Evolutionary conservation across 1,139 yeast species (phyloP), one percentile per base, ranked within the genome.

Genomic region (Kazachstania sp.): DNA sequence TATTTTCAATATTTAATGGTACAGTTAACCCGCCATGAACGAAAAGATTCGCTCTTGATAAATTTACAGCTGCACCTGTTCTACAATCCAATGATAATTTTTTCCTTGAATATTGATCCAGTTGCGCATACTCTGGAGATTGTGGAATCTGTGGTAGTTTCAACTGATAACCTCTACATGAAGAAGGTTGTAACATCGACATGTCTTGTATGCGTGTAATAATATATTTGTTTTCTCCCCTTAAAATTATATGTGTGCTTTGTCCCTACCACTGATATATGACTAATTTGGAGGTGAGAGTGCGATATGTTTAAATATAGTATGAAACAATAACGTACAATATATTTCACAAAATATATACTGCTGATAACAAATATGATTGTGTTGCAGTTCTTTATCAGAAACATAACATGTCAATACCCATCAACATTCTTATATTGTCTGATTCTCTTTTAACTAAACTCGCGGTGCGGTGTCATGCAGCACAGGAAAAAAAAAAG

Each of bases 11-110:
- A 43, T 76, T 78, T 32, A 81, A 57, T 1, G 83, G 85, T n/a
- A 78, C 65, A 0, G 82, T 76, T 19, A 80, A 64, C 1, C 92
- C 92, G 8, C 90, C 90, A 58, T 72, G 77, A 0, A 78, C 78
- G 45, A 79, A 74, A 2, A 83, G 70, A 48, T 81, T 70, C n/a
- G 88, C 81, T 53, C 80, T 75, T 45, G 74, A 71, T 19, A 81
- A 69, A 2, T 75, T 68, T 1, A 81, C 69, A 1, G 86, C 79
- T 1, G 86, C 77, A 9, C 92, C 92, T 0, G 86, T 80, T 52
- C 90, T 70, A 37, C 75, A 77, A 50, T 76, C 79, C 51, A 83
- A 66, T 8, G 58, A 51, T 31, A 58, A 39, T 41, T 58, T 61
- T 39, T 53, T 54, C 42, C 50, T 57, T 11, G 54, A 49, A 3